Base-by-base conservation (phyloP, 2,329 filamentous ascomycete genomes). In the Exserohilum turcica region DNA sequence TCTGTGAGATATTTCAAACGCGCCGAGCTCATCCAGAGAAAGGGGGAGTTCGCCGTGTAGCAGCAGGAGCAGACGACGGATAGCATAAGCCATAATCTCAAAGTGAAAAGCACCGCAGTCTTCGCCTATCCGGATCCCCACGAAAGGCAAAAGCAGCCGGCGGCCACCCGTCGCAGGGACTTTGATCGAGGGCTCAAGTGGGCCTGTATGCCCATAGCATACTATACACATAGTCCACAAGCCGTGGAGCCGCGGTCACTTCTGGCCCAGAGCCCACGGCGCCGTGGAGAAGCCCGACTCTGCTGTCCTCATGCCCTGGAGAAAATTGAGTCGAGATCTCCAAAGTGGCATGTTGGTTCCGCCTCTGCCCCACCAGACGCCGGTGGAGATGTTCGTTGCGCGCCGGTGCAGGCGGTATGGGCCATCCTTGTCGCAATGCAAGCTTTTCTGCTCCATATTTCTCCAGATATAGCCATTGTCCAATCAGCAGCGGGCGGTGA, bases 111-210 rank as follows among this genome's bases (percentile, higher is more conserved):
- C n/a, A 13, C 31, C 16, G 29, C 15, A 35, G 21, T 15, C 19
- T 13, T 21, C n/a, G 13, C 7, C 16, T 33, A 7, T 46, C 35
- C 27, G 19, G 35, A 43, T 28, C 48, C 35, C 44, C 48, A 48
- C 39, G 29, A 52, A 45, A 56, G 32, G 21, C 13, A 19, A 13
- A 15, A 21, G 33, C 39, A 43, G 52, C 52, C 38, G 29, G 38
- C 38, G 21, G 38, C 48, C 48, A 43, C 53, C 53, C 53, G 53
- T 52, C 43, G 43, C 53, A 56, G 53, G 53, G 53, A 47, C 53
- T 44, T 48, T 16, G 43, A 39, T 45, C 48, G 37, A 56, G 29
- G 31, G 33, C 47, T 32, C 16, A 51, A 54, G 47, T 56, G 53
- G 53, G 40, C 31, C 53, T 48, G 21, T 37, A 27, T 27, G 19